A percentile compares a stretch with the other conserved stretches of the same genome.
phyloP scores from a whole-genome alignment of 73 alveolate genomes.

The Durusdinium trenchii region DNA sequence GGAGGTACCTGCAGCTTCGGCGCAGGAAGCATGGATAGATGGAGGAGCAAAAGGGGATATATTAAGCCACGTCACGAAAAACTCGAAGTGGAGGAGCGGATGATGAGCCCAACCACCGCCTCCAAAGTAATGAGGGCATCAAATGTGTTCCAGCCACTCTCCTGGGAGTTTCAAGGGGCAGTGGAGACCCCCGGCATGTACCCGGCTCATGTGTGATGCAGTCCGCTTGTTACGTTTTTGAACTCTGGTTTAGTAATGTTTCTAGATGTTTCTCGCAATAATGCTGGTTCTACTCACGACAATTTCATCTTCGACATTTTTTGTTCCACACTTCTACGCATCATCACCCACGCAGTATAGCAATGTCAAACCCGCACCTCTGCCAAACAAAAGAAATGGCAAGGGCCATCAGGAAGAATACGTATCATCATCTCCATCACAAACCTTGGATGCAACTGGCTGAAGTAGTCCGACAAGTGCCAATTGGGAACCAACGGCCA shows the following conservation, averaged over 20 bases:
- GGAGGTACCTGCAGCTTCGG: not conserved
- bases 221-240: too few species aligned
- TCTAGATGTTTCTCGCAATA: too few species aligned
- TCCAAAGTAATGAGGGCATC: not conserved
- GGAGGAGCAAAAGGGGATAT: not conserved
- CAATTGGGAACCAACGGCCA: not conserved
- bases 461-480: too few species aligned
- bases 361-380: not conserved
- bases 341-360: not conserved
- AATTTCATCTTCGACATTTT: too few species aligned
- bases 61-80: not conserved
- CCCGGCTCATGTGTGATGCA: too few species aligned
- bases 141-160: slow-evolving; percentile 1
- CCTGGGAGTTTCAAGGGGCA: too few species aligned
- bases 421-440: slow-evolving; percentile 10
- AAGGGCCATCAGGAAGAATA: not conserved
- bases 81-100: not conserved
- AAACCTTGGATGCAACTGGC: not conserved
- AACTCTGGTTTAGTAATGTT: too few species aligned
- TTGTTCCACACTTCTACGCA: too few species aligned
- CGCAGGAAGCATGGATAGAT: too few species aligned
- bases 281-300: too few species aligned
- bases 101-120: not conserved
- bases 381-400: not conserved
- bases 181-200: too few species aligned